phyloP scores from a whole-genome alignment of 805 yeast genomes.

The Pichia scutulata region DNA sequence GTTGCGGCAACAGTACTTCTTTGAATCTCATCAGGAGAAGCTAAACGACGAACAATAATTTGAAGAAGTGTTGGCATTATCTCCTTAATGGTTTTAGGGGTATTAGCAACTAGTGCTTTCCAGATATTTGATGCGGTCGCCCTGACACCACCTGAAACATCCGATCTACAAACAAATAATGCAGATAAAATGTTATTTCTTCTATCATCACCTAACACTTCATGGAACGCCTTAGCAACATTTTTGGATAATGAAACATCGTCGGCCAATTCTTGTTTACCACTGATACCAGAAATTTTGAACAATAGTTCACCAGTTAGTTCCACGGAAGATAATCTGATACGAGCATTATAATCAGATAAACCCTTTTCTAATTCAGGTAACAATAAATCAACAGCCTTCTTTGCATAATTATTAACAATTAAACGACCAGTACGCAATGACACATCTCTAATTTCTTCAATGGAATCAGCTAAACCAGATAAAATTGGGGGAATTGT shows the following conservation, averaged over 20 bases:
- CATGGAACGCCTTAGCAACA: constrained; percentile 58
- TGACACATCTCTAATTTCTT: constrained; percentile 80
- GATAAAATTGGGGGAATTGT: constrained; percentile 87
- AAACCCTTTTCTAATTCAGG: constrained; percentile 93
- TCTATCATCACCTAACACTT: constrained; percentile 78
- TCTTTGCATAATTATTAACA: constrained; percentile 83
- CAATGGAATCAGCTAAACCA: constrained; percentile 87
- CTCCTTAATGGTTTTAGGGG: constrained; percentile 91
- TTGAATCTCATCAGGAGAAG: constrained; percentile 70
- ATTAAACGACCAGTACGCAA: constrained; percentile 88
- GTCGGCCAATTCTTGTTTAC: constrained; percentile 61
- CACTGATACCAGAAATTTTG: constrained; percentile 87
- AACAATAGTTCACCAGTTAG: constrained; percentile 90
- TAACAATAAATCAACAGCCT: constrained; percentile 84
- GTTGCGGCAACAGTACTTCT: constrained; percentile 89
- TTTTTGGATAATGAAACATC: constrained; percentile 42
- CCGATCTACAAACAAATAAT: constrained; percentile 92
- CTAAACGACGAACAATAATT: constrained; percentile 73
- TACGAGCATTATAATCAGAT: constrained; percentile 73
- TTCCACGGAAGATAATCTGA: constrained; percentile 88
- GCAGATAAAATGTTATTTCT: constrained; percentile 80
- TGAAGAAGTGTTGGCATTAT: constrained; percentile 77
- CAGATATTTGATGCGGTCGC: constrained; percentile 88
- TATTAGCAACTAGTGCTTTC: constrained; percentile 93
- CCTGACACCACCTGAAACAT: constrained; percentile 79